Percentiles rank a stretch among this genome's conserved stretches.
Evolutionary conservation across 805 yeast genomes (phyloP).

Genomic region (Kodamaea kaohsiungensis): DNA sequence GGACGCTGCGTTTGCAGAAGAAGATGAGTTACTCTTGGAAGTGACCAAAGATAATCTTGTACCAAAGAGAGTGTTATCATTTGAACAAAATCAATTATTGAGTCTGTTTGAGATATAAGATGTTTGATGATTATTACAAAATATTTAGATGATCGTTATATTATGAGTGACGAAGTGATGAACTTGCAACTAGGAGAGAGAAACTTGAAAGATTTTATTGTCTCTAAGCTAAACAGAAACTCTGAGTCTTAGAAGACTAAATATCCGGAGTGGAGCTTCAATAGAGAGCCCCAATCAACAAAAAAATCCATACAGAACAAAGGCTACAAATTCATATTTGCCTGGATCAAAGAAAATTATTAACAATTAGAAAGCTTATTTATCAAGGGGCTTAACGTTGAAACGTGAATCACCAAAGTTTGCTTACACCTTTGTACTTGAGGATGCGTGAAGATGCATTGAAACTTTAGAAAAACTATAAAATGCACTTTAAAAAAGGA

Average conservation of each 20-base stretch:
- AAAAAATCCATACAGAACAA: too few relatives aligned
- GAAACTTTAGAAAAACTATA: background rate
- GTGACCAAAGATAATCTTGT: background rate
- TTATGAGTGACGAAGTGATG: background rate
- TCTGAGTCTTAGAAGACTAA: too few relatives aligned
- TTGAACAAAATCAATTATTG: conserved; percentile 53
- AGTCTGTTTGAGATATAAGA: conserved; percentile 15
- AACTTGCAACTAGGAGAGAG: background rate
- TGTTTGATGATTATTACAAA: background rate
- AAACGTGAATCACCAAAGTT: background rate
- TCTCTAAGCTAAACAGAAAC: too few relatives aligned
- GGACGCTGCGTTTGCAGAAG: conserved; percentile 36
- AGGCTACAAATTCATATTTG: too few relatives aligned
- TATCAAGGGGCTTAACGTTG: background rate
- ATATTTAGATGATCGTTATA: background rate
- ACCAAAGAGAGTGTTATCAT: conserved; percentile 38
- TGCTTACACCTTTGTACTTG: background rate
- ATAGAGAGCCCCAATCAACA: too few relatives aligned
- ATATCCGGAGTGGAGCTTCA: too few relatives aligned
- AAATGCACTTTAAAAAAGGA: background rate
- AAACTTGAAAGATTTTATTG: too few relatives aligned
- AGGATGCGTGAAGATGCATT: background rate
- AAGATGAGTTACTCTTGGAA: conserved; percentile 5
- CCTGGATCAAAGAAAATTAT: too few relatives aligned
- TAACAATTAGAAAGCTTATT: too few relatives aligned